These are phyloP conservation scores for Paramecium biaurelia DNA, from an alignment of 73 alveolate genomes.

Conservation along the genomic window DNA sequence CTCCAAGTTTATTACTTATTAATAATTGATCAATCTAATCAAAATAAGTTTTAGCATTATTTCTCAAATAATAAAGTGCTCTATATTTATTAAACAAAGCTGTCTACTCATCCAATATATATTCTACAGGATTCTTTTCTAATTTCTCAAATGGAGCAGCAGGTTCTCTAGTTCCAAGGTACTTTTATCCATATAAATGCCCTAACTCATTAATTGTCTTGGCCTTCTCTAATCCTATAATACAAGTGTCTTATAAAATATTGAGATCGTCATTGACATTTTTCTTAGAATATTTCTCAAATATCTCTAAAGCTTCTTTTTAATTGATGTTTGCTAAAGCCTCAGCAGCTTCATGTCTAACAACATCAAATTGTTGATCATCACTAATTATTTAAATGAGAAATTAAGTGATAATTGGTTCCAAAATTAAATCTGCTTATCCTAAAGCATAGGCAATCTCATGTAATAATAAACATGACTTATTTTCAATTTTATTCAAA, in stretches of 20 bases:
- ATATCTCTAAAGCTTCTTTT: not conserved
- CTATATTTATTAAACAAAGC: constrained; percentile 8
- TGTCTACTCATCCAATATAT: not conserved
- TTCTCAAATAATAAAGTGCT: constrained; percentile 31
- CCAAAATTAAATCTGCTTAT: not conserved
- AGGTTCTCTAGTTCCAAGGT: not conserved
- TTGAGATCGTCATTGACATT: not conserved
- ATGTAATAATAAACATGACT: constrained; percentile 11
- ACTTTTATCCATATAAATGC: not conserved
- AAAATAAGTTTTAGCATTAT: not conserved
- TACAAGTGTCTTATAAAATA: constrained; percentile 3
- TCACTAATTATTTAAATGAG: not conserved
- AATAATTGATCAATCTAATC: not conserved
- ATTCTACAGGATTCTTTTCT: not conserved
- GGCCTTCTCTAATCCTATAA: not conserved
- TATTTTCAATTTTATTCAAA: not conserved
- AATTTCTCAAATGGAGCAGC: constrained; percentile 33
- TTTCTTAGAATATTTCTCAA: not conserved
- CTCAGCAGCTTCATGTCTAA: not conserved
- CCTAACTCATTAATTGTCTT: not conserved
- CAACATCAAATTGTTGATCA: not conserved
- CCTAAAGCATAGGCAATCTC: constrained; percentile 52
- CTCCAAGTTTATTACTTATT: not conserved
- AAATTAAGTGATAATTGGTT: not conserved
- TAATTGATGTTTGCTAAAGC: not conserved